Percentiles rank a stretch among this genome's conserved stretches.
phyloP scores from a whole-genome alignment of 1,284 basidiomycete genomes.

The Pseudozyma sp. region DNA sequence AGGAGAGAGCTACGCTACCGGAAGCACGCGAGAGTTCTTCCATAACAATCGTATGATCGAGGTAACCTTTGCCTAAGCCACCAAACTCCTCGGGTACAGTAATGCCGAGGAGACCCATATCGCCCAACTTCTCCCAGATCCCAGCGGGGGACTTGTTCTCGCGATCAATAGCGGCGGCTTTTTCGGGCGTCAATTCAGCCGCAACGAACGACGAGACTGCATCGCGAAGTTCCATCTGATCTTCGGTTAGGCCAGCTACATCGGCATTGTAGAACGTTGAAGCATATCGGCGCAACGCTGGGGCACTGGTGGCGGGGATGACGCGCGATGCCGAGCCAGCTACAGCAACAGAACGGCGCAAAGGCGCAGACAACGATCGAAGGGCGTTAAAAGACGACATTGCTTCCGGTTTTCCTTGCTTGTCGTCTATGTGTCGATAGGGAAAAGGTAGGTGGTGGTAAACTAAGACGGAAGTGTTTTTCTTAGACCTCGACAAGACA shows the following conservation, averaged over 20 bases:
- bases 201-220: slow-evolving; percentile 50
- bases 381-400: slow-evolving; percentile 27
- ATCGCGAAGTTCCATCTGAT: slow-evolving; percentile 52
- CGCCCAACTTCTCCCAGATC: slow-evolving; percentile 60
- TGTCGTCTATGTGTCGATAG: background rate
- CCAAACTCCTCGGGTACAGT: slow-evolving; percentile 59
- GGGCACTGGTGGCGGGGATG: background rate
- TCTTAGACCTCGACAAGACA: no score
- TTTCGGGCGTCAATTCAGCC: slow-evolving; percentile 43
- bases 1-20: slow-evolving; percentile 89
- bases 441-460: slow-evolving; percentile 1
- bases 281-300: background rate
- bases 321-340: background rate
- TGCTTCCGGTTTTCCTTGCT: background rate
- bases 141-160: slow-evolving; percentile 52
- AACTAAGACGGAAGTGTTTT: no score
- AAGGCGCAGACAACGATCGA: slow-evolving; percentile 1
- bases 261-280: slow-evolving; percentile 55
- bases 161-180: slow-evolving; percentile 49
- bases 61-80: slow-evolving; percentile 57
- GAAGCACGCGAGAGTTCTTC: slow-evolving; percentile 82
- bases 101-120: slow-evolving; percentile 62
- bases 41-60: slow-evolving; percentile 64
- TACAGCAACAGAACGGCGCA: slow-evolving; percentile 4
- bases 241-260: slow-evolving; percentile 48